phyloP scores from a whole-genome alignment of 2,329 filamentous ascomycete species.

The Chaetomiaceae sp. region DNA sequence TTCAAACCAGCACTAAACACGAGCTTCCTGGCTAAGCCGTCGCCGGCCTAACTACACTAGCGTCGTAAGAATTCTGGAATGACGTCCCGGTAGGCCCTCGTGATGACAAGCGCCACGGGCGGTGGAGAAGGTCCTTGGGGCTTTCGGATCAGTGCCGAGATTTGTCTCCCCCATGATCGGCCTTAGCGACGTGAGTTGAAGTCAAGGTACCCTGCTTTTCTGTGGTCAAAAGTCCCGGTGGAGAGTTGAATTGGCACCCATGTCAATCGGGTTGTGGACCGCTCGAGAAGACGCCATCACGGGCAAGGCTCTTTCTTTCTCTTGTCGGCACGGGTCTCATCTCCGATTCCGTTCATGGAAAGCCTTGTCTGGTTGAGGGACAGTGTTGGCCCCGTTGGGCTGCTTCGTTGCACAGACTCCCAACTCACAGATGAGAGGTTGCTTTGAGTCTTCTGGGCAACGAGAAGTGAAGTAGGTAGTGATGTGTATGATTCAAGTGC shows the following conservation, averaged over 20 bases:
- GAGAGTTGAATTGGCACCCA: neutral
- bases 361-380: constrained; percentile 11
- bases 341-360: neutral
- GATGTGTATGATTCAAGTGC: no score
- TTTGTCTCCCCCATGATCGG: neutral
- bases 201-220: neutral
- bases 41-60: no score
- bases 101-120: neutral
- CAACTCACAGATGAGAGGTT: no score
- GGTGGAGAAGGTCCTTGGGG: neutral
- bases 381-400: no score
- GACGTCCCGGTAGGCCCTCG: constrained; percentile 1
- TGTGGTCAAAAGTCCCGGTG: neutral
- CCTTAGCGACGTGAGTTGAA: neutral
- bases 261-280: constrained; percentile 3
- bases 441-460: no score
- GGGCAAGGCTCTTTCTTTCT: no score
- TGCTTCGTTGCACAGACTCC: no score
- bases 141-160: constrained; percentile 14
- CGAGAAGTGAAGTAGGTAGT: no score
- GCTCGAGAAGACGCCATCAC: no score
- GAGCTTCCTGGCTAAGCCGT: neutral
- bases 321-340: constrained; percentile 8
- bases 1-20: constrained; percentile 6
- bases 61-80: neutral